phyloP scores from a whole-genome alignment of 2,329 filamentous ascomycete species.

The Aspergillus terreus region DNA sequence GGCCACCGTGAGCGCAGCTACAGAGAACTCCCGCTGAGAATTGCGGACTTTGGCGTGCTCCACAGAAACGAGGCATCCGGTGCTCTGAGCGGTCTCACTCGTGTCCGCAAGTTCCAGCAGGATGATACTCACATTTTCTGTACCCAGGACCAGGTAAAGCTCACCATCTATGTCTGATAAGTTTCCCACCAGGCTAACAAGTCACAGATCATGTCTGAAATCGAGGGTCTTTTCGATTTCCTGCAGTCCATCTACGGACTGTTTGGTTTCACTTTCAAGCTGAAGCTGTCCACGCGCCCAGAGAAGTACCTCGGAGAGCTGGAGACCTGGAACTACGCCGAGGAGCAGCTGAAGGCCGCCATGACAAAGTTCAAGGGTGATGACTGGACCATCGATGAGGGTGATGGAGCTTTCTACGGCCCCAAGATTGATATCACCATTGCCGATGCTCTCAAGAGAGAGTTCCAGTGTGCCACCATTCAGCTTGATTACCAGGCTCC shows the following conservation, averaged over 20 bases:
- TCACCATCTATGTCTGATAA: background rate
- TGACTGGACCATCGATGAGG: constrained; percentile 86
- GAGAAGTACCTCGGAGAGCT: constrained; percentile 87
- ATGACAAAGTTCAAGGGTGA: constrained; percentile 72
- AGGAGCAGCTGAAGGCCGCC: constrained; percentile 73
- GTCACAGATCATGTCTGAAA: constrained; percentile 62
- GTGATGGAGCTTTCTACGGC: constrained; percentile 96
- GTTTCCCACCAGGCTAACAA: constrained; percentile 9
- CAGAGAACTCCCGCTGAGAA: constrained; percentile 81
- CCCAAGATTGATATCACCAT: constrained; percentile 98
- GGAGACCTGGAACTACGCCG: constrained; percentile 84
- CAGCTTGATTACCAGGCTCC: constrained; percentile 88
- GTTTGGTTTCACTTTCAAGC: constrained; percentile 84
- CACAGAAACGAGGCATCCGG: constrained; percentile 95
- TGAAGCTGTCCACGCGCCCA: constrained; percentile 86
- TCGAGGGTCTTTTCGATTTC: constrained; percentile 84
- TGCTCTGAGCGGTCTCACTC: constrained; percentile 82
- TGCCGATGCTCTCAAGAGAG: constrained; percentile 77
- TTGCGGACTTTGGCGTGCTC: constrained; percentile 93
- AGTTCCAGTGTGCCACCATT: constrained; percentile 88
- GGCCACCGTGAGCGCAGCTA: constrained; percentile 80
- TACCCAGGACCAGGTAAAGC: constrained; percentile 64
- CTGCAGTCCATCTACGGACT: constrained; percentile 74
- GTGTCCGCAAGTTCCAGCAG: constrained; percentile 91
- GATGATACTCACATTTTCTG: constrained; percentile 98